Percentiles rank a stretch among this genome's conserved stretches.
phyloP scores from a whole-genome alignment of 495 filamentous ascomycete species.

The Bombardia bombarda region DNA sequence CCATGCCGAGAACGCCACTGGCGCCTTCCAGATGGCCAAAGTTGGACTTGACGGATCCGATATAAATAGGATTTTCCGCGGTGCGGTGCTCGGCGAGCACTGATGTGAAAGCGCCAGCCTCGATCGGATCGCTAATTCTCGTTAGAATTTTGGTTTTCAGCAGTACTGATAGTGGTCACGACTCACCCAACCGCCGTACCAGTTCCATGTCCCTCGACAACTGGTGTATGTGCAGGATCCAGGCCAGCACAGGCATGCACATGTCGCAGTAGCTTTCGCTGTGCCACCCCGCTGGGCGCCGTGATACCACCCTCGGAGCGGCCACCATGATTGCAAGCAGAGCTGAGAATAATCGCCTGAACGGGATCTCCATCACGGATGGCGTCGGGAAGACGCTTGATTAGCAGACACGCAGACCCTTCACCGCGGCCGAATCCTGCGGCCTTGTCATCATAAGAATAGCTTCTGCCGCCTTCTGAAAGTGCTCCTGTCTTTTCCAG shows the following conservation, averaged over 20 bases:
- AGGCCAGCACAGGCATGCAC: slow-evolving; percentile 35
- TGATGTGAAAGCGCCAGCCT: slow-evolving; percentile 31
- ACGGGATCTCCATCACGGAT: slow-evolving; percentile 49
- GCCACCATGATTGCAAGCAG: slow-evolving; percentile 54
- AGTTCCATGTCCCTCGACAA: slow-evolving; percentile 46
- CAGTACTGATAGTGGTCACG: too few species aligned
- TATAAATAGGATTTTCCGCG: slow-evolving; percentile 25
- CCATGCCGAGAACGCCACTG: slow-evolving; percentile 41
- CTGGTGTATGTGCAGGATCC: slow-evolving; percentile 30
- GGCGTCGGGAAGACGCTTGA: slow-evolving; percentile 56
- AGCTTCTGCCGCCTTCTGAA: slow-evolving; percentile 53
- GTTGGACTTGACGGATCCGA: slow-evolving; percentile 52
- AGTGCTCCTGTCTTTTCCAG: slow-evolving; percentile 44
- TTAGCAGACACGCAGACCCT: slow-evolving; percentile 45
- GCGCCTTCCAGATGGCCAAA: slow-evolving; percentile 51
- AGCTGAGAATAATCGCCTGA: slow-evolving; percentile 53
- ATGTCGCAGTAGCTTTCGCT: slow-evolving; percentile 42
- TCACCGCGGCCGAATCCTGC: slow-evolving; percentile 63
- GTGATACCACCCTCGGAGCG: slow-evolving; percentile 52
- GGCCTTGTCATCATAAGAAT: slow-evolving; percentile 53
- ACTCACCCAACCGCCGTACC: too few species aligned
- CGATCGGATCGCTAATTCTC: slow-evolving; percentile 37
- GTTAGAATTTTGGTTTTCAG: too few species aligned
- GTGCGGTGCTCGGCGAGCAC: slow-evolving; percentile 27
- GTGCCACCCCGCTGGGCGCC: slow-evolving; percentile 47